Conservation (phyloP, 2,329 filamentous ascomycete species). For the Neonectria faginata region DNA sequence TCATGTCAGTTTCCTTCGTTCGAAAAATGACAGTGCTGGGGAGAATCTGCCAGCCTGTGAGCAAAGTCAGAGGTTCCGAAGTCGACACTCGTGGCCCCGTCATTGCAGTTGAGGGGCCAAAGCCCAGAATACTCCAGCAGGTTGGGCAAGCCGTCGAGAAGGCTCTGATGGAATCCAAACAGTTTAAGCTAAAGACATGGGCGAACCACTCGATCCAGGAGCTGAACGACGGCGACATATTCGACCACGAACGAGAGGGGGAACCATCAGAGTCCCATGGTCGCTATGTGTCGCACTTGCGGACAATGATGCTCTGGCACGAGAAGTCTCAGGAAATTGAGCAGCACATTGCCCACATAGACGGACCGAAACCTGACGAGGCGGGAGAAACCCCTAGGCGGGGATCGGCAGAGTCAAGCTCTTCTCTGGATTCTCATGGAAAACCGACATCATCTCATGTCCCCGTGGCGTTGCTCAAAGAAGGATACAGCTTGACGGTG, state of each 20-base stretch:
- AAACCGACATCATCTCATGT: constrained; percentile 49
- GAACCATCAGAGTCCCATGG: constrained; percentile 47
- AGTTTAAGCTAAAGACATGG: constrained; percentile 60
- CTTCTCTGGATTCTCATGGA: constrained; percentile 12
- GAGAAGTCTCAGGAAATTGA: constrained; percentile 78
- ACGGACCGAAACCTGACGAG: constrained; percentile 26
- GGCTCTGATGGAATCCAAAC: constrained; percentile 64
- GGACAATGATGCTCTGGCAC: constrained; percentile 80
- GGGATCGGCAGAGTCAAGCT: constrained; percentile 27
- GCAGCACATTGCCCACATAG: constrained; percentile 55
- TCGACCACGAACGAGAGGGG: constrained; percentile 31
- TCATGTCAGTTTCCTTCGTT: constrained; percentile 79
- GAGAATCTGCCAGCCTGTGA: constrained; percentile 78
- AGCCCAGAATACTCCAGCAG: constrained; percentile 60
- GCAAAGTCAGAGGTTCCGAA: constrained; percentile 48
- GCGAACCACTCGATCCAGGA: constrained; percentile 47
- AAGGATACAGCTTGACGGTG: constrained; percentile 82
- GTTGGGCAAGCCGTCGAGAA: constrained; percentile 74
- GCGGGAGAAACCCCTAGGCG: constrained; percentile 24
- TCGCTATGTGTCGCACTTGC: constrained; percentile 71
- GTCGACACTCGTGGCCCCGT: constrained; percentile 76
- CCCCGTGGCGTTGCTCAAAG: constrained; percentile 80
- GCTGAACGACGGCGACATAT: constrained; percentile 24
- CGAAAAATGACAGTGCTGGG: constrained; percentile 82
- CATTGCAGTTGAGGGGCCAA: constrained; percentile 84